Evolutionary conservation across 2,329 filamentous ascomycete species (phyloP).

Genomic region (Cladosporium cucumerinum): DNA sequence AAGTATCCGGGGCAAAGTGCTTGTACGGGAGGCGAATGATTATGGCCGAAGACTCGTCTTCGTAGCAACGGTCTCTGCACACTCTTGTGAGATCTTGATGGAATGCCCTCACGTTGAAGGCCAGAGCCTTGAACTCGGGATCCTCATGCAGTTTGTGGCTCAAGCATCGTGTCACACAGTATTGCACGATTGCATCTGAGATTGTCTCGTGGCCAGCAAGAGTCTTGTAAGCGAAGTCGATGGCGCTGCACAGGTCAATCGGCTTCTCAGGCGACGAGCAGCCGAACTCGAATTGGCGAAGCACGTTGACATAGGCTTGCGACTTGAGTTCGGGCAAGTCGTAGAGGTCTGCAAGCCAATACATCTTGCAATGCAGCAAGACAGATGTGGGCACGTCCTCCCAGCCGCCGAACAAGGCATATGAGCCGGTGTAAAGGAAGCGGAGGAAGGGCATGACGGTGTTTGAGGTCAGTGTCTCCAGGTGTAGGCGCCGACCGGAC

Average conservation of each 20-base stretch:
- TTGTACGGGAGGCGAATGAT: slow-evolving; percentile 34
- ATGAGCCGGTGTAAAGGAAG: slow-evolving; percentile 42
- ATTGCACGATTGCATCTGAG: slow-evolving; percentile 41
- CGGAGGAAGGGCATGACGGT: slow-evolving; percentile 40
- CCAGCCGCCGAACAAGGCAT: slow-evolving; percentile 31
- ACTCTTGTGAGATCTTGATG: slow-evolving; percentile 40
- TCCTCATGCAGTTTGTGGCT: slow-evolving; percentile 38
- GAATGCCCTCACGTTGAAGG: slow-evolving; percentile 38
- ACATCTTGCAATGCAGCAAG: slow-evolving; percentile 41
- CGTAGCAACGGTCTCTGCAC: slow-evolving; percentile 37
- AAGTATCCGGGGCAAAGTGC: slow-evolving; percentile 24
- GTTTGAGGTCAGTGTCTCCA: slow-evolving; percentile 36
- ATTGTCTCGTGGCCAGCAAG: slow-evolving; percentile 30
- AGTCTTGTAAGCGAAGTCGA: slow-evolving; percentile 34
- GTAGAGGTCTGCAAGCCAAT: slow-evolving; percentile 41
- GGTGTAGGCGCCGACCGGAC: slow-evolving; percentile 34
- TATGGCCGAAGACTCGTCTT: slow-evolving; percentile 36
- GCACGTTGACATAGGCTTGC: slow-evolving; percentile 40
- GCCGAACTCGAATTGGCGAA: slow-evolving; percentile 38
- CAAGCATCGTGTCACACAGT: slow-evolving; percentile 41
- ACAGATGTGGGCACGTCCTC: slow-evolving; percentile 34
- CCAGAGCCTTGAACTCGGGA: slow-evolving; percentile 37
- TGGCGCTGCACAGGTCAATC: slow-evolving; percentile 39
- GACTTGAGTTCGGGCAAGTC: slow-evolving; percentile 39
- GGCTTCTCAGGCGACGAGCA: slow-evolving; percentile 39